These are phyloP conservation scores for Lippia alba DNA, from an alignment of 305 asterid genomes.

Conservation along the genomic window DNA sequence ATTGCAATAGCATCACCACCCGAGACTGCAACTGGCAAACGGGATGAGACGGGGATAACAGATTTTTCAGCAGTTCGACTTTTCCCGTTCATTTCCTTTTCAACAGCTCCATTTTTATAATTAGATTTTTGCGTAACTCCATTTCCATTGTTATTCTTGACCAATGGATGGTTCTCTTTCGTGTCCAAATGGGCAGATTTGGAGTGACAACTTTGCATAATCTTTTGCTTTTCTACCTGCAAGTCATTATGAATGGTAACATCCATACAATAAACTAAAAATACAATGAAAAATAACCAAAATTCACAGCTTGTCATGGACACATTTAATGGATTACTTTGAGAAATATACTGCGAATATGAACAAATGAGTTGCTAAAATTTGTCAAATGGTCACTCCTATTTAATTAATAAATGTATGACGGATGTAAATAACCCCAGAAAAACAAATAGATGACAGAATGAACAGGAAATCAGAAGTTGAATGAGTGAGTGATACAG, in stretches of 20 bases:
- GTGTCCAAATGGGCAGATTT: slow-evolving; percentile 43
- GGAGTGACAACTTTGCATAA: slow-evolving; percentile 63
- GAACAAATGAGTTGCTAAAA: slow-evolving; percentile 9
- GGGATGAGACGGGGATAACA: slow-evolving; percentile 39
- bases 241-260: slow-evolving; percentile 21
- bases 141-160: slow-evolving; percentile 44
- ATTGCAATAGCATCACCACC: slow-evolving; percentile 43
- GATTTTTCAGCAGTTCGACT: slow-evolving; percentile 42
- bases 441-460: slow-evolving; percentile 8
- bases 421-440: not conserved
- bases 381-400: not conserved
- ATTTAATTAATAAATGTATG: slow-evolving; percentile 17
- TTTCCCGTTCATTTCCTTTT: slow-evolving; percentile 40
- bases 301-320: slow-evolving; percentile 3
- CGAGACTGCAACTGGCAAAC: slow-evolving; percentile 38
- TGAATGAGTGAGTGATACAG: slow-evolving; percentile 7
- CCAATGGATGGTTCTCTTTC: slow-evolving; percentile 46
- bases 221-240: slow-evolving; percentile 93
- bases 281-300: not conserved
- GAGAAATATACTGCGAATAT: slow-evolving; percentile 11
- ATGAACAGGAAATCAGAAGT: not conserved
- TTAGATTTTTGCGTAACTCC: slow-evolving; percentile 44
- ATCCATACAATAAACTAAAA: not conserved
- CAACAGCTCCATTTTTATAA: slow-evolving; percentile 42
- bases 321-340: slow-evolving; percentile 8